Conservation (phyloP, 176 grass and related monocot species). For the Juncus effusus region DNA sequence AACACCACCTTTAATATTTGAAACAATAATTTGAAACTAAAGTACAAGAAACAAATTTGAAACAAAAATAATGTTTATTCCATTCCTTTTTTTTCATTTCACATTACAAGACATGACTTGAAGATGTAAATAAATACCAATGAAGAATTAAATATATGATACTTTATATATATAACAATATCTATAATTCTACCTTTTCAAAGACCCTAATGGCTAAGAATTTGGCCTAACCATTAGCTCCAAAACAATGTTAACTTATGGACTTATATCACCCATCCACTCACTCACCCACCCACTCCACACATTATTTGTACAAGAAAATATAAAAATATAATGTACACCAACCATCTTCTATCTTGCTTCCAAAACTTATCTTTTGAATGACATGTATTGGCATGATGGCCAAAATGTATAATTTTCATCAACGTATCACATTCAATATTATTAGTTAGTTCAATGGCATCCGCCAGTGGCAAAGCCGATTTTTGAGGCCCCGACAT, state of each 20-base stretch:
- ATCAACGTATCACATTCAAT: constrained; percentile 4
- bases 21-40: neutral
- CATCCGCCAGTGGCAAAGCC: constrained; percentile 69
- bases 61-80: neutral
- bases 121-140: neutral
- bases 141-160: constrained; percentile 17
- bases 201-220: neutral
- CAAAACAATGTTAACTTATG: constrained; percentile 12
- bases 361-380: neutral
- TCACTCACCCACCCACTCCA: neutral
- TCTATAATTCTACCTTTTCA: neutral
- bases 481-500: constrained; percentile 50
- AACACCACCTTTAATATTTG: neutral
- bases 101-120: neutral
- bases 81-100: neutral
- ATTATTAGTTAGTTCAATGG: constrained; percentile 34
- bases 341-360: constrained; percentile 11
- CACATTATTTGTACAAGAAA: constrained; percentile 18
- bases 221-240: constrained; percentile 21
- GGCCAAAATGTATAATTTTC: too few relatives aligned
- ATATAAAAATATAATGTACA: constrained; percentile 12
- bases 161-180: neutral
- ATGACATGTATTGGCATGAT: neutral
- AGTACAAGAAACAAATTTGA: neutral
- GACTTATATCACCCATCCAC: too few relatives aligned